Evolutionary conservation across 148 eudicot species (phyloP).

Genomic region (Gaultheria prostrata): DNA sequence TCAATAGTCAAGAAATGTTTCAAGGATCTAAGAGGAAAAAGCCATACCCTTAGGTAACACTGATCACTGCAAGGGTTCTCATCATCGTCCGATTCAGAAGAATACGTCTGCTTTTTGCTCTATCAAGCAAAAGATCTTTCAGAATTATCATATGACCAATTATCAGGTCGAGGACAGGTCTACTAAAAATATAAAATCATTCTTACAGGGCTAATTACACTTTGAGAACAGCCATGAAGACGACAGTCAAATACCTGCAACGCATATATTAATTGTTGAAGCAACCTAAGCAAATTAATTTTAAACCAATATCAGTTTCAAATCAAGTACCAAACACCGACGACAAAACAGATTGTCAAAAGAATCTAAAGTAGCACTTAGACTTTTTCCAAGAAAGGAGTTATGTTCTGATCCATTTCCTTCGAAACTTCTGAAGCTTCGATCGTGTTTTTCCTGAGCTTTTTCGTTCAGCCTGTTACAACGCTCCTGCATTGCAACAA

Average conservation of each 20-base stretch:
- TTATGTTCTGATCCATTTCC: slow-evolving; percentile 29
- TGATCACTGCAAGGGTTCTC: slow-evolving; percentile 78
- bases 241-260: slow-evolving; percentile 89
- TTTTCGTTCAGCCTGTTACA: slow-evolving; percentile 58
- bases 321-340: slow-evolving; percentile 78
- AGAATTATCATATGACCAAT: slow-evolving; percentile 16
- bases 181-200: background rate
- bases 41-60: slow-evolving; percentile 72
- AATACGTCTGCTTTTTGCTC: slow-evolving; percentile 56
- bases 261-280: slow-evolving; percentile 3
- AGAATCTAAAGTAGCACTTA: slow-evolving; percentile 75
- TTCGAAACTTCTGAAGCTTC: slow-evolving; percentile 13
- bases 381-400: slow-evolving; percentile 55
- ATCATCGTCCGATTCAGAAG: slow-evolving; percentile 55
- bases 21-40: background rate
- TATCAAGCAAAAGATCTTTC: slow-evolving; percentile 28
- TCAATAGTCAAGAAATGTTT: background rate
- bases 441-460: slow-evolving; percentile 21
- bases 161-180: background rate
- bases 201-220: slow-evolving; percentile 62
- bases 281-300: background rate
- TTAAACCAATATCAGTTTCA: background rate
- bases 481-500: slow-evolving; percentile 55
- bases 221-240: slow-evolving; percentile 83
- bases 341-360: slow-evolving; percentile 92